These are phyloP conservation scores for Alopecurus myosuroides DNA, from an alignment of 176 grass and related monocot genomes.

Conservation along the genomic window DNA sequence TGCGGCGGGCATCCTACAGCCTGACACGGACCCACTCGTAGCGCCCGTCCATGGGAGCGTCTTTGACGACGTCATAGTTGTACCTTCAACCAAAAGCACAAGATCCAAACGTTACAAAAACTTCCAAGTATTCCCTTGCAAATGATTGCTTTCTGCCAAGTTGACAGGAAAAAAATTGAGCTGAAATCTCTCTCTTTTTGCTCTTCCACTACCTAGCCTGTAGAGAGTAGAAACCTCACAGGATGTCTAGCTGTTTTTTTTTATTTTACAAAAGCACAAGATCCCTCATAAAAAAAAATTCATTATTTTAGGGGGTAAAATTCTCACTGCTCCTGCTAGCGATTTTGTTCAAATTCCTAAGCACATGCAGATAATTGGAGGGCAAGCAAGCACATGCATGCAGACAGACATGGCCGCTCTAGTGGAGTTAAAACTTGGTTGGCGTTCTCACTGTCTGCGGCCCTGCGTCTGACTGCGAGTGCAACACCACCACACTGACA, in stretches of 20 bases:
- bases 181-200: neutral
- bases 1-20: constrained; percentile 15
- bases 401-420: too few relatives aligned
- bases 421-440: neutral
- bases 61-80: constrained; percentile 51
- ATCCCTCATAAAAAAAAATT: neutral
- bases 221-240: neutral
- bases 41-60: constrained; percentile 48
- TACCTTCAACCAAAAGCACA: constrained; percentile 35
- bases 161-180: neutral
- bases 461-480: neutral
- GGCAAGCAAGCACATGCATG: too few relatives aligned
- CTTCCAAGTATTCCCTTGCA: neutral
- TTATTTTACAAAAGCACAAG: neutral
- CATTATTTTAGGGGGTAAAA: neutral
- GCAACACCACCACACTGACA: constrained; percentile 14
- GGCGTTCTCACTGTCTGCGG: constrained; percentile 14
- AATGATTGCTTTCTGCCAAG: neutral
- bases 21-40: constrained; percentile 44
- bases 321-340: neutral
- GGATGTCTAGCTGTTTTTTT: neutral
- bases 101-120: constrained; percentile 28
- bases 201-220: neutral
- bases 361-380: neutral
- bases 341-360: neutral